Evolutionary conservation across 768 basidiomycete species (phyloP).

Genomic region (Royoungia palumana): DNA sequence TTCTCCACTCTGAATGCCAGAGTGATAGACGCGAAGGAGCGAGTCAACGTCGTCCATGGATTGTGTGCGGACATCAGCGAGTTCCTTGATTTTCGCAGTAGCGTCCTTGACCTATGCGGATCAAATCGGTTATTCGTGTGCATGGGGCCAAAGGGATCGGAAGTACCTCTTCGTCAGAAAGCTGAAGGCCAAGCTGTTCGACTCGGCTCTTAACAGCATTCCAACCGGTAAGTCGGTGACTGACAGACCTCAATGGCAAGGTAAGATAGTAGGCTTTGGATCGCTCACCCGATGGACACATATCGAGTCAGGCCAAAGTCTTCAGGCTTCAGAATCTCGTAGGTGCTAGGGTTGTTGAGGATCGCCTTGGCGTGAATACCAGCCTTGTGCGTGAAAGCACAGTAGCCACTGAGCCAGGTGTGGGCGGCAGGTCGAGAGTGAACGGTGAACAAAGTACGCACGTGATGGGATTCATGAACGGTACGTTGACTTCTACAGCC

Average conservation of each 20-base stretch:
- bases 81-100: slow-evolving; percentile 98
- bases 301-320: slow-evolving; percentile 98
- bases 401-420: slow-evolving; percentile 74
- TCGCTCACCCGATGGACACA: slow-evolving; percentile 84
- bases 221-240: slow-evolving; percentile 96
- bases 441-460: slow-evolving; percentile 30
- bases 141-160: not conserved
- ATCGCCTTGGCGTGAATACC: slow-evolving; percentile 99
- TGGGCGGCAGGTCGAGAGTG: not conserved
- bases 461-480: slow-evolving; percentile 96
- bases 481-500: slow-evolving; percentile 96
- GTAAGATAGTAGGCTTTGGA: not conserved
- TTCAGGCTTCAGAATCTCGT: slow-evolving; percentile 98
- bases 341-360: slow-evolving; percentile 97
- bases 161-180: slow-evolving; percentile 83
- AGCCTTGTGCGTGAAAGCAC: slow-evolving; percentile 99
- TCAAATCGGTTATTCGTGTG: slow-evolving; percentile 2
- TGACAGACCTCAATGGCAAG: slow-evolving; percentile 25
- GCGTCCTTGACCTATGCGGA: slow-evolving; percentile 84
- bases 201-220: slow-evolving; percentile 99
- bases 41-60: slow-evolving; percentile 99
- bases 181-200: slow-evolving; percentile 87
- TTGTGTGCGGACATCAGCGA: slow-evolving; percentile 96
- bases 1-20: slow-evolving; percentile 87
- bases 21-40: slow-evolving; percentile 92